phyloP scores from a whole-genome alignment of 2,329 filamentous ascomycete genomes.

The Thelonectria discophora region DNA sequence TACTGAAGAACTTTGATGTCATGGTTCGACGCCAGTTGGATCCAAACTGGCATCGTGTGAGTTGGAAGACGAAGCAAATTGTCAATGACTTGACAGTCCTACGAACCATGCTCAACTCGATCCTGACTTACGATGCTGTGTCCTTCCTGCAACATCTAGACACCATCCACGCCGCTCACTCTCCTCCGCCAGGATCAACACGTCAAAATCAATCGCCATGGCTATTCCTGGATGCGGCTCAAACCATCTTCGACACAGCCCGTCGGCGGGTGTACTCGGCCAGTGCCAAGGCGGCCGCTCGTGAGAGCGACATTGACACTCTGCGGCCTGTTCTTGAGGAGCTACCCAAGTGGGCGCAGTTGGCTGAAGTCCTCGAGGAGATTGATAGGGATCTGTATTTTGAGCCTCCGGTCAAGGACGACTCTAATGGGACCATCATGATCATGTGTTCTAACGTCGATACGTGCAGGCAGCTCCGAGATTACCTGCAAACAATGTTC shows the following conservation, averaged over 20 bases:
- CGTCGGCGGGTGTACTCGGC: slow-evolving; percentile 87
- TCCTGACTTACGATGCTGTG: slow-evolving; percentile 89
- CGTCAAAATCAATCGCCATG: slow-evolving; percentile 92
- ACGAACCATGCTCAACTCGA: slow-evolving; percentile 79
- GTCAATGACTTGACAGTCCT: slow-evolving; percentile 88
- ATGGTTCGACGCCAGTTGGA: slow-evolving; percentile 90
- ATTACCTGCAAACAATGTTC: slow-evolving; percentile 93
- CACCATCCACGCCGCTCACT: slow-evolving; percentile 90
- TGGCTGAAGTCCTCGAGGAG: slow-evolving; percentile 91
- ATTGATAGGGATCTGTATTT: slow-evolving; percentile 92
- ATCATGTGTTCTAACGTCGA: slow-evolving; percentile 94
- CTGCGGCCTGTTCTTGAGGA: slow-evolving; percentile 88
- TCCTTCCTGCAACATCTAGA: slow-evolving; percentile 93
- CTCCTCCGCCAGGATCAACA: slow-evolving; percentile 86
- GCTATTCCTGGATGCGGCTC: slow-evolving; percentile 94
- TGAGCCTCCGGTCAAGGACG: slow-evolving; percentile 77
- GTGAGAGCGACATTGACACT: slow-evolving; percentile 62
- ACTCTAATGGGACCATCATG: slow-evolving; percentile 89
- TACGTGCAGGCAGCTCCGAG: slow-evolving; percentile 86
- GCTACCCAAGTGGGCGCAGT: slow-evolving; percentile 89
- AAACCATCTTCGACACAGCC: slow-evolving; percentile 92
- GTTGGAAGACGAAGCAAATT: slow-evolving; percentile 94
- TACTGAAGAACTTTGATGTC: slow-evolving; percentile 91
- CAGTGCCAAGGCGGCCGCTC: slow-evolving; percentile 62
- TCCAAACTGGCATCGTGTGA: slow-evolving; percentile 96